These are phyloP conservation scores for Brassica cretica DNA, from an alignment of 345 rosid species.

Conservation along the genomic window DNA sequence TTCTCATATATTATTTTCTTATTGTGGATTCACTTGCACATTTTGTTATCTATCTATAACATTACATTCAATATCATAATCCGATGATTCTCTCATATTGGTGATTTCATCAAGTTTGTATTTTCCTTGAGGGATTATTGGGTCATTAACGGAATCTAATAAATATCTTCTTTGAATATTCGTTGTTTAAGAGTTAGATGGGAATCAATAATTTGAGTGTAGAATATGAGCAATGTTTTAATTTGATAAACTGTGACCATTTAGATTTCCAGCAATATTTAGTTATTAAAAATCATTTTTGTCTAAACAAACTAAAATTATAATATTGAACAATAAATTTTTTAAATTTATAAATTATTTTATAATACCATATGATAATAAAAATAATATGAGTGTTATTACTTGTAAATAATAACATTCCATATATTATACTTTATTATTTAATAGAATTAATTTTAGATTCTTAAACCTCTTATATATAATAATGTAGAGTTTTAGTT, in stretches of 20 bases:
- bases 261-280: too few species aligned
- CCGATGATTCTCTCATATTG: background rate
- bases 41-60: background rate
- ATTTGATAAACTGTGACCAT: too few species aligned
- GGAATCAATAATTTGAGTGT: background rate
- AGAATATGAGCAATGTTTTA: background rate
- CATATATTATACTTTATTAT: background rate
- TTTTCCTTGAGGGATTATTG: background rate
- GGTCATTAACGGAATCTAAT: background rate
- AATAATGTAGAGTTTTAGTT: background rate
- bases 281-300: too few species aligned
- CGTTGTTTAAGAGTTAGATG: background rate
- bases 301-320: background rate
- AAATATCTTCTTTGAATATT: background rate
- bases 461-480: too few species aligned
- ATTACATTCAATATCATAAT: background rate
- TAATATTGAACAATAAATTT: background rate
- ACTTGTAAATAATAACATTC: background rate
- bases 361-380: too few species aligned
- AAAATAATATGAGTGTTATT: too few species aligned
- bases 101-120: background rate
- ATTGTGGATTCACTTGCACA: background rate
- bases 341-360: too few species aligned
- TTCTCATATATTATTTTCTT: background rate
- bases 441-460: too few species aligned